phyloP scores from a whole-genome alignment of 352 stramenopile genomes.

The Pythium biforme region DNA sequence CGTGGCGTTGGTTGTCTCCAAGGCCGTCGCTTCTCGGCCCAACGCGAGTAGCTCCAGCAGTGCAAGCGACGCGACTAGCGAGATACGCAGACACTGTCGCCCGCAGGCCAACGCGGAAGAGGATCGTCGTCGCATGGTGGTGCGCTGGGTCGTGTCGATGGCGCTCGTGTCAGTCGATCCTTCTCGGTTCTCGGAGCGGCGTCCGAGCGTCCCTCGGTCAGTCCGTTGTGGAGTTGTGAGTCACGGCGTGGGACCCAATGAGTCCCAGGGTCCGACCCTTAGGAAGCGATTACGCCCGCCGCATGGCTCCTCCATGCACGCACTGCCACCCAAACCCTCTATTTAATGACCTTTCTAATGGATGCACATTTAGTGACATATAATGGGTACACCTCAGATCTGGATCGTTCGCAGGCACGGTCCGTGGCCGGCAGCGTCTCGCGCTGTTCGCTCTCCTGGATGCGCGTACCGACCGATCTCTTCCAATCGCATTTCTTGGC shows the following conservation, averaged over 20 bases:
- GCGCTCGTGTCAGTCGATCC: too few relatives aligned
- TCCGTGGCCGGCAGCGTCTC: background rate
- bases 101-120: background rate
- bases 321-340: background rate
- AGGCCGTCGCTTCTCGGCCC: background rate
- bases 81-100: background rate
- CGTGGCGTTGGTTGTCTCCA: background rate
- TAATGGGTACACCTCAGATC: background rate
- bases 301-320: background rate
- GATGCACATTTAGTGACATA: background rate
- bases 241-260: background rate
- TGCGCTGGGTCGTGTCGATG: too few relatives aligned
- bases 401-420: background rate
- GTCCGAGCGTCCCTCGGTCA: too few relatives aligned
- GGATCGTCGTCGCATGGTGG: too few relatives aligned
- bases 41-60: background rate
- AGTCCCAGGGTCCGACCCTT: too few relatives aligned
- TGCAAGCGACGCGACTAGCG: background rate
- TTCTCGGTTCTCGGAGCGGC: too few relatives aligned
- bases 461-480: constrained; percentile 4
- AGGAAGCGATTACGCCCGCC: background rate
- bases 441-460: background rate
- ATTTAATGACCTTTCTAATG: too few relatives aligned
- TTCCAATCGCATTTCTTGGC: background rate
- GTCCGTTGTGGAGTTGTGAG: background rate